phyloP scores from a whole-genome alignment of 2,329 filamentous ascomycete species.

The Aspergillus oerlinghausenensis region DNA sequence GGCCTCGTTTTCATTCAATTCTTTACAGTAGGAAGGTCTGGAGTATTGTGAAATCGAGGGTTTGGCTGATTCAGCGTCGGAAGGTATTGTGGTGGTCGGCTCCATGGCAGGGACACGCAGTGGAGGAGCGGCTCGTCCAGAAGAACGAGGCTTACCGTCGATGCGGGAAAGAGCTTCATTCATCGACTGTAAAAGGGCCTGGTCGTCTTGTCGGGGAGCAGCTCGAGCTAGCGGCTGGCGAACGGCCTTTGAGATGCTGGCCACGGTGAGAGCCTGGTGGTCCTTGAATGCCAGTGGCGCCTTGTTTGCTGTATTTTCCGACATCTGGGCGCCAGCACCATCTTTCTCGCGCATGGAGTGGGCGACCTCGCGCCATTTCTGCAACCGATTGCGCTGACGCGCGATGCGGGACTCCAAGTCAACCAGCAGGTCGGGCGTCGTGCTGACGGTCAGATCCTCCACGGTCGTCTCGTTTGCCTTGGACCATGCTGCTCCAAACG shows the following conservation, averaged over 20 bases:
- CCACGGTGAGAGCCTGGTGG: constrained; percentile 36
- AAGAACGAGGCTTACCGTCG: constrained; percentile 19
- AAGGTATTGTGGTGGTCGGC: background rate
- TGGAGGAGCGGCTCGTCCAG: constrained; percentile 1
- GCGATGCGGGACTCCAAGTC: constrained; percentile 66
- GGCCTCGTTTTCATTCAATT: background rate
- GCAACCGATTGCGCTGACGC: constrained; percentile 63
- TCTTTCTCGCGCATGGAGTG: constrained; percentile 27
- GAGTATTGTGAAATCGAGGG: background rate
- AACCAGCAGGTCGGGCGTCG: constrained; percentile 48
- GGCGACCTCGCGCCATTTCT: constrained; percentile 69
- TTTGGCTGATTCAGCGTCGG: background rate
- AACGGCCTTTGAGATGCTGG: constrained; percentile 33
- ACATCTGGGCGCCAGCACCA: background rate
- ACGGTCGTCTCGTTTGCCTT: constrained; percentile 56
- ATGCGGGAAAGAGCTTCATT: constrained; percentile 29
- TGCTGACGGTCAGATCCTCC: constrained; percentile 35
- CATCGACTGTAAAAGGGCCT: constrained; percentile 30
- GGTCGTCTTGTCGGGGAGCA: constrained; percentile 24
- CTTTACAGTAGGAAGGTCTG: background rate
- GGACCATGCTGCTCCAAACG: constrained; percentile 69
- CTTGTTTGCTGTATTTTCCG: constrained; percentile 6
- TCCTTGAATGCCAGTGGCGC: constrained; percentile 29
- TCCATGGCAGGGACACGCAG: background rate
- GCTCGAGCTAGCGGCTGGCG: constrained; percentile 24